Evolutionary conservation across 805 yeast genomes (phyloP).

Genomic region (Starmerella sp.): DNA sequence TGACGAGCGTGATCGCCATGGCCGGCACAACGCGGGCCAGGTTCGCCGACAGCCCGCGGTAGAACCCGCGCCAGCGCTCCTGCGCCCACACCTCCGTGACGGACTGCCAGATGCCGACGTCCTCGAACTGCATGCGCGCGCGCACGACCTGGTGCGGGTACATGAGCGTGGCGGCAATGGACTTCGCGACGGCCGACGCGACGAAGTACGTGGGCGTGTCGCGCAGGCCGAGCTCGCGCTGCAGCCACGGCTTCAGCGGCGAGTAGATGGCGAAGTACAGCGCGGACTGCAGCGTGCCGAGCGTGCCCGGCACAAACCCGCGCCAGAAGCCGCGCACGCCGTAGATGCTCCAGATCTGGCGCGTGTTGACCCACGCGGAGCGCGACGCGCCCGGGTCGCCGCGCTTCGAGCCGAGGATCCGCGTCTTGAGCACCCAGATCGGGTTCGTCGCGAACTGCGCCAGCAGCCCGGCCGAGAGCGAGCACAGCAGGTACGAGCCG

Average conservation of each 20-base stretch:
- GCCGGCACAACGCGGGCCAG: conserved; percentile 80
- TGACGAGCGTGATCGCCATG: conserved; percentile 78
- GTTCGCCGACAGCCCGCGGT: conserved; percentile 74
- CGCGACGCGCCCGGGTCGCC: conserved; percentile 40
- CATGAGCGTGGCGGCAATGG: conserved; percentile 51
- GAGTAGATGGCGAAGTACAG: conserved; percentile 82
- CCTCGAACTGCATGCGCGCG: conserved; percentile 51
- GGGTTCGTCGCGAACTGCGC: conserved; percentile 81
- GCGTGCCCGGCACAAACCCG: conserved; percentile 61
- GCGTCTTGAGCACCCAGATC: conserved; percentile 87
- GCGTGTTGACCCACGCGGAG: conserved; percentile 46
- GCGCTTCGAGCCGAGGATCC: conserved; percentile 50
- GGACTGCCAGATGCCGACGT: conserved; percentile 29
- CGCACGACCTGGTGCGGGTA: conserved; percentile 80
- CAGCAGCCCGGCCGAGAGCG: conserved; percentile 59
- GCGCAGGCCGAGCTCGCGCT: background rate
- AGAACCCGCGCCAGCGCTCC: conserved; percentile 61
- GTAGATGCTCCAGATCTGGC: conserved; percentile 39
- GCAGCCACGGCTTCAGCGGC: conserved; percentile 41
- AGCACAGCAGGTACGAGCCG: conserved; percentile 35
- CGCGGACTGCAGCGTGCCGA: conserved; percentile 84
- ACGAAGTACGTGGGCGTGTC: conserved; percentile 40
- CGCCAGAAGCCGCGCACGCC: conserved; percentile 57
- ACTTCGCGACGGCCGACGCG: conserved; percentile 59
- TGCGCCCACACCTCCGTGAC: conserved; percentile 32